Evolutionary conservation across 2,329 filamentous ascomycete species (phyloP).

Genomic region (Claviceps africana): DNA sequence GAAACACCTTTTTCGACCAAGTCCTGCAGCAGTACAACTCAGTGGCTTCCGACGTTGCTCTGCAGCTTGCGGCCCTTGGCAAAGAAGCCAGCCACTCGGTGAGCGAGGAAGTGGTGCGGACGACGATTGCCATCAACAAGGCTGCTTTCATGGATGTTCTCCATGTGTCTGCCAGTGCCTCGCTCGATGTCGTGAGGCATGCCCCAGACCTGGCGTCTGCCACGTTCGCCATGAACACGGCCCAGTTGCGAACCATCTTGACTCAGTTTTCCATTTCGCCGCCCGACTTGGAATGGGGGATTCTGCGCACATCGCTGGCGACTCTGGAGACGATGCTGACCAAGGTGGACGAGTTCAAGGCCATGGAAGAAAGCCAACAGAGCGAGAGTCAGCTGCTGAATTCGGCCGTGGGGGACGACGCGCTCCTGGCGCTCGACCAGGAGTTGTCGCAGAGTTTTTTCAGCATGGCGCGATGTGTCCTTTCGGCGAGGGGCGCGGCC

Average conservation of each 20-base stretch:
- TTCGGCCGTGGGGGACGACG: constrained; percentile 32
- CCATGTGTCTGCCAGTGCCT: constrained; percentile 32
- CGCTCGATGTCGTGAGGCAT: constrained; percentile 35
- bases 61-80: constrained; percentile 37
- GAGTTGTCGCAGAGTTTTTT: constrained; percentile 34
- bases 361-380: constrained; percentile 23
- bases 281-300: constrained; percentile 32
- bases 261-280: constrained; percentile 29
- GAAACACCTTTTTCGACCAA: constrained; percentile 42
- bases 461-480: constrained; percentile 28
- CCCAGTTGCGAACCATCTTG: constrained; percentile 38
- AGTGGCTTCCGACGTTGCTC: constrained; percentile 40
- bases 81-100: constrained; percentile 29
- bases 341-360: constrained; percentile 28
- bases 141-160: constrained; percentile 39
- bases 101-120: constrained; percentile 30
- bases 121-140: constrained; percentile 38
- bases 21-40: constrained; percentile 44
- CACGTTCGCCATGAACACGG: constrained; percentile 34
- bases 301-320: constrained; percentile 30
- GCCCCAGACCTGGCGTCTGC: constrained; percentile 31
- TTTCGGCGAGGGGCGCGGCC: constrained; percentile 13
- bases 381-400: constrained; percentile 25
- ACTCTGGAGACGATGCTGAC: constrained; percentile 33
- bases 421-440: constrained; percentile 30